Percentiles rank a stretch among this genome's conserved stretches.
phyloP scores from a whole-genome alignment of 805 yeast genomes.

The Teunomyces barrocoloradensis region DNA sequence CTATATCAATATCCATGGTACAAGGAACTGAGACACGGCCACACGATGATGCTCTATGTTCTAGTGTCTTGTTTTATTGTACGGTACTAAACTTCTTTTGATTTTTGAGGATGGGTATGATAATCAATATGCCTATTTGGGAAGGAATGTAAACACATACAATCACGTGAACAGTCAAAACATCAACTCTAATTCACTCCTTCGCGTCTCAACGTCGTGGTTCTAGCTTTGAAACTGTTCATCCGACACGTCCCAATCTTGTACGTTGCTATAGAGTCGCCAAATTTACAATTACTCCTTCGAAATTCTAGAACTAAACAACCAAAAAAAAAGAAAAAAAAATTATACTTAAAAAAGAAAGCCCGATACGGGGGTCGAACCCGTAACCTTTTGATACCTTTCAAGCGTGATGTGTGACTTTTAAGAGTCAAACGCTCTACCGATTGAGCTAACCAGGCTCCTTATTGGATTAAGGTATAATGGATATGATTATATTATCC shows the following conservation, averaged over 20 bases:
- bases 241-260: neutral
- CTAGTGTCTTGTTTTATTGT: neutral
- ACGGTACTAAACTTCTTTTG: neutral
- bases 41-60: neutral
- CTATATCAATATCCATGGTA: constrained; percentile 1
- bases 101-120: constrained; percentile 3
- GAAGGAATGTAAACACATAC: constrained; percentile 1
- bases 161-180: neutral
- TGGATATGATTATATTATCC: neutral
- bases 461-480: neutral
- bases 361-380: constrained; percentile 5
- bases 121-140: constrained; percentile 1
- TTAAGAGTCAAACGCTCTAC: constrained; percentile 5
- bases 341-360: neutral
- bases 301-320: neutral
- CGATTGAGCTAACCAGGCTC: constrained; percentile 4
- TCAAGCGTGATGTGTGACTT: neutral
- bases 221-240: too few species aligned
- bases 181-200: too few species aligned
- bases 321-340: neutral
- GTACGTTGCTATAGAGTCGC: neutral
- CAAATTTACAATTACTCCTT: neutral
- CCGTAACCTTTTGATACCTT: constrained; percentile 4
- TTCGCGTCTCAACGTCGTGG: too few species aligned
- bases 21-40: neutral